Base-by-base conservation (phyloP, 345 rosid genomes). In the Citrus maxima region DNA sequence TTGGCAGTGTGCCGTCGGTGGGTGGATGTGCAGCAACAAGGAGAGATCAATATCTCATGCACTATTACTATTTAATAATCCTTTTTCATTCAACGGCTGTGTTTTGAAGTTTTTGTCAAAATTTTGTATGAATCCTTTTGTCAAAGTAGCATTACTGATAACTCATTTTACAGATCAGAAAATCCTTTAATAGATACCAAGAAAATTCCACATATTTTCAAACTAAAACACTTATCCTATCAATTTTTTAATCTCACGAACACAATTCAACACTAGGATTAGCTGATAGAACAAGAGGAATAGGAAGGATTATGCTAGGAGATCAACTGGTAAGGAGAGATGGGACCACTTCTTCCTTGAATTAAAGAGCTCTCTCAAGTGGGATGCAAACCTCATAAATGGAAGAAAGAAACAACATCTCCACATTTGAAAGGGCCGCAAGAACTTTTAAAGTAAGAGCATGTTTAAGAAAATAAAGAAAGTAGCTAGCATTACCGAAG, bases 401-500 rank as follows among this genome's bases (percentile, higher is more conserved):
- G 8, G 65, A 74, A 22, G 49, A 71, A 59, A 58, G 38, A 22
- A 66, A 37, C 28, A 30, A 51, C 51, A 72, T 72, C 60, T 64
- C 63, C 38, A 34, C n/a, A 63, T 35, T 35, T 51, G 46, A 68
- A 40, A 77, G 69, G 66, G 38, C 42, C 38, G 35, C 12, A 18
- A 56, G 2, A 62, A 37, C 16, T 42, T 32, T 42, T 12, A 32
- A 62, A 59, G 7, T 77, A 70, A 6, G 19, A 27, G 46, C 14
- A 71, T 24, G 34, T 70, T 18, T 27, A 42, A 46, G 71, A 19
- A 63, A 61, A 77, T 32, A 54, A 59, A 78, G 51, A 40, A 67
- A 66, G 65, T 35, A 74, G 73, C 30, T 63, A 46, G 38, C 51
- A 30, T 79, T 91, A 93, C 97, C 95, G 75, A 91, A 90, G 86